Base-by-base conservation (phyloP, 1,139 yeast genomes). In the Protomyces inouyei region DNA sequence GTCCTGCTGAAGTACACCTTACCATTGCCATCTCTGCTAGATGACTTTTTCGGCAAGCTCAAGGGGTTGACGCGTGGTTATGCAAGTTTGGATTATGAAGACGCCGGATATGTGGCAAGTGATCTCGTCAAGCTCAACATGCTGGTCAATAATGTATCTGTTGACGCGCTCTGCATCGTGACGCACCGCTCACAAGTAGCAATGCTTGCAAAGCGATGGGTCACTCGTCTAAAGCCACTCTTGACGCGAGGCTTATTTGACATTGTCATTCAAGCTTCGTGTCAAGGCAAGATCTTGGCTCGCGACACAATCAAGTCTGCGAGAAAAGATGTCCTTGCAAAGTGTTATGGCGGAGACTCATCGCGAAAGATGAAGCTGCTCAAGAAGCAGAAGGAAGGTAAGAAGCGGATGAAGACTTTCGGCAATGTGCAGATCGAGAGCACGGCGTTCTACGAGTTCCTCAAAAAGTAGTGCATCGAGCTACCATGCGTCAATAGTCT, bases 11-110 rank as follows among this genome's bases (percentile, higher is more conserved):
- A 85, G 71, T 93, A 90, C 74, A 83, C 85, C 65, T 76, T 93
- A 8, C 98, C 98, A 1, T 79, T 93, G 67, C 88, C 96, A 0
- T 95, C 91, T 71, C 77, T 93, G 55, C 96, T 93, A 2, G 97
- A 93, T 72, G 97, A 93, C 75, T 92, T 93, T 73, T 91, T 93
- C 74, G 98, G 98, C 0, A 89, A 88, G 73, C 79, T 93, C 65
- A 93, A 93, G 74, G 95, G 97, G 1, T 81, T 85, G 2, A 90
- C 98, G 0, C 84, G 86, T 71, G 98, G 98, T 0, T 93, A 89
- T 75, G 98, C 97, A 0, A 87, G 97, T 0, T 78, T 93, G 65
- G 98, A 93, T 75, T 93, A 93, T 72, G 98, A 93, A 71, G 98
- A 93, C 73, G 85, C 88, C 1, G 98, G 98, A 0, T 93, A 91